Percentiles rank a stretch among this genome's conserved stretches.
phyloP scores from a whole-genome alignment of 805 yeast species.

The Torulaspora indica region DNA sequence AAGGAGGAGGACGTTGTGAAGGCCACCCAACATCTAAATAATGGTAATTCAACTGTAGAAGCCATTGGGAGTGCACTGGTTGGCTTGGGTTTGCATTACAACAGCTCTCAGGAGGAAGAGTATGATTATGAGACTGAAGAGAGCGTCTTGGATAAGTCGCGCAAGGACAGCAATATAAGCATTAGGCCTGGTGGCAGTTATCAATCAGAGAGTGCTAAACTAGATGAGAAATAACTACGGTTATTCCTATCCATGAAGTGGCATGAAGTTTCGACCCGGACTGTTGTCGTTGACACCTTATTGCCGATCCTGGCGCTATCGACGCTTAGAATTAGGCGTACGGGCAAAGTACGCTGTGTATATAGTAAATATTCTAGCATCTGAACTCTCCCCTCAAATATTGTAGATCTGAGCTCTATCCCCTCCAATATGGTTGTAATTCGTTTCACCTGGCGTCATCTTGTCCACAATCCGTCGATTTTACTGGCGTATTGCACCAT shows the following conservation, averaged over 20 bases:
- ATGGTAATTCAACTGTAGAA: constrained; percentile 13
- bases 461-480: too few species aligned
- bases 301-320: too few species aligned
- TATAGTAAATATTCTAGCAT: too few species aligned
- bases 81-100: constrained; percentile 24
- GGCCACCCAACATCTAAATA: constrained; percentile 13
- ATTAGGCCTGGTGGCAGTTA: background rate
- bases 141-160: background rate
- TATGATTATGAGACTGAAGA: background rate
- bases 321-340: too few species aligned
- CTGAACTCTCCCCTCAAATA: too few species aligned
- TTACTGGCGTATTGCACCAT: too few species aligned
- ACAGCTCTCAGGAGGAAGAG: constrained; percentile 4
- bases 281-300: too few species aligned
- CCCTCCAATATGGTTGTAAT: too few species aligned
- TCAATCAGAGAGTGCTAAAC: background rate
- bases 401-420: too few species aligned
- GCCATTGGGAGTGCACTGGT: constrained; percentile 26
- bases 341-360: too few species aligned
- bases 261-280: background rate
- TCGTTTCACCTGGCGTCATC: too few species aligned
- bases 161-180: background rate
- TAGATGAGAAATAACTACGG: background rate
- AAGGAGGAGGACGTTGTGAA: constrained; percentile 8
- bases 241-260: background rate